Evolutionary conservation across 768 basidiomycete genomes (phyloP).

Genomic region (Lyophyllum semitale): DNA sequence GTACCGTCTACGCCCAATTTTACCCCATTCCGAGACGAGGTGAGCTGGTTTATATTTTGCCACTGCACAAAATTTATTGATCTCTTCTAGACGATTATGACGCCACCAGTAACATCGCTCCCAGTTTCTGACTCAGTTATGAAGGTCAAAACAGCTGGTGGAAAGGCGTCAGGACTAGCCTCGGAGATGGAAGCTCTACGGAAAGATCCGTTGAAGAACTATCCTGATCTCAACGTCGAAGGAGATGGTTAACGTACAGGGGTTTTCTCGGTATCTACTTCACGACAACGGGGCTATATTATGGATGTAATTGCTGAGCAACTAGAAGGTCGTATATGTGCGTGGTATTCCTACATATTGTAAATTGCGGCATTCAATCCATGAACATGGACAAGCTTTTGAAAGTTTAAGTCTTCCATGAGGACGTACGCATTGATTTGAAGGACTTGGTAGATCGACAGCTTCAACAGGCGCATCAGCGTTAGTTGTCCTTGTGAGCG

Average conservation of each 20-base stretch:
- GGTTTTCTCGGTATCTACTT: background rate
- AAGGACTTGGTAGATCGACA: no score
- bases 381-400: background rate
- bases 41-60: conserved; percentile 29
- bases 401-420: background rate
- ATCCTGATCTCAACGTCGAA: conserved; percentile 29
- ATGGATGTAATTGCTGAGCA: background rate
- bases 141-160: conserved; percentile 57
- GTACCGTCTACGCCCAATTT: conserved; percentile 58
- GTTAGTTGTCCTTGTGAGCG: no score
- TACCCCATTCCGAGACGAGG: conserved; percentile 75
- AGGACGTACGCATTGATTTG: no score
- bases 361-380: background rate
- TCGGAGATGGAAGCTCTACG: conserved; percentile 79
- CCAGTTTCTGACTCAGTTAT: conserved; percentile 60
- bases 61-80: conserved; percentile 14
- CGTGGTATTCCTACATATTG: background rate
- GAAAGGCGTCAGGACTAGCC: conserved; percentile 41
- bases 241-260: conserved; percentile 9
- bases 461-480: no score
- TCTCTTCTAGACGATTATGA: conserved; percentile 22
- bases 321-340: background rate
- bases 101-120: conserved; percentile 29
- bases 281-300: background rate
- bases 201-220: conserved; percentile 82